Evolutionary conservation across 495 filamentous ascomycete genomes (phyloP), one percentile per base, ranked within the genome.

Genomic region (Xylaria grammica): DNA sequence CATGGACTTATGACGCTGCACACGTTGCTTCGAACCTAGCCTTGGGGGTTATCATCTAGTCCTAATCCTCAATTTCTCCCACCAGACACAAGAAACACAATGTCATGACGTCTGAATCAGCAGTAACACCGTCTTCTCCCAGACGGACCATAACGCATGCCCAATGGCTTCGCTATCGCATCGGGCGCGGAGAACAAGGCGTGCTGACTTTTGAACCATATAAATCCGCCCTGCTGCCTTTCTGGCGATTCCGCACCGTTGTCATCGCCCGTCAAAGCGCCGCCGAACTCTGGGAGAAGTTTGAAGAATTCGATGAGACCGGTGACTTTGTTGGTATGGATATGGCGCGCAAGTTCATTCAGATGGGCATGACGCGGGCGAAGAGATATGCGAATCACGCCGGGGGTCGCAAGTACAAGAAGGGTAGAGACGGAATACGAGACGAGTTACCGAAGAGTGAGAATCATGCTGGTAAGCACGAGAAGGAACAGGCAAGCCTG

Each of bases 281-380:
- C 11, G 24, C 53, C 0, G 66, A 62, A 11, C 74, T 85, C 2
- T 82, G 71, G 66, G 20, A 63, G 0, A 74, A 74, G 29, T 84
- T 84, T 60, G 52, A 75, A 4, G 67, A 70, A 38, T 84, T 81
- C 65, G 72, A 77, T 17, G 59, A 72, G 22, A 36, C 65, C 13
- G 72, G 73, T n/a, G 82, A 85, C 69, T 82, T 85, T 42, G 81
- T 84, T 3, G 83, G 83, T 10, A 82, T 82, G 75, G 83, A 85
- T 36, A 85, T 84, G 79, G 65, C 74, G 20, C 68, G 82, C 13
- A 85, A 84, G 62, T 85, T 85, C 66, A 71, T 85, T 24, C 82
- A 84, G 68, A 85, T 85, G 81, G 81, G 82, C 3, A 85, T 85
- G 80, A 84, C 81, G 26, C 63, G 83, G 17, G 75, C 79, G 22